Evolutionary conservation across 2,329 filamentous ascomycete species (phyloP), one percentile per base, ranked within the genome.

Genomic region (Neonectria punicea): DNA sequence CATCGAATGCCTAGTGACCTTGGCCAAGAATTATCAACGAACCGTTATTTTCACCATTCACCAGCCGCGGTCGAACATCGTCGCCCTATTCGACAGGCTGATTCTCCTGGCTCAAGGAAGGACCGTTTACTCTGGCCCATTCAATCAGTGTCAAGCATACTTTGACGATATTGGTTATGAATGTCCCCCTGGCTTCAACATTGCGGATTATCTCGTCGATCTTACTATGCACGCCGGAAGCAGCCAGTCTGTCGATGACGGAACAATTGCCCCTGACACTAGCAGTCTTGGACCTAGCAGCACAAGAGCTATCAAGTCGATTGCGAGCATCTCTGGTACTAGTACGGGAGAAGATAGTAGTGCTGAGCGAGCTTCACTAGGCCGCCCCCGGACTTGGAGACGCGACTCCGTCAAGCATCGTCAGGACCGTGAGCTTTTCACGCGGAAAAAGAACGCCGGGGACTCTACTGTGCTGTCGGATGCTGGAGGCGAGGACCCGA

Each of bases 11-110:
- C 86, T 99, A 10, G 95, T 98, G 43, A 97, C 92, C 1, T 83
- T 99, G 49, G 96, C 97, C 56, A 98, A 97, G 83, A 96, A 90
- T 46, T 99, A 98, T 82, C 97, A 98, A 81, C 89, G 97, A 66
- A 99, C 97, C 1, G 94, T 99, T 60, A 92, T 99, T 67, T 98
- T 99, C 81, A 99, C 96, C 14, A 99, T 99, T 69, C 96, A 99
- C 78, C 96, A 99, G 75, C 96, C 96, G 41, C 89, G 97, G 70
- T 99, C 96, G 11, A 99, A 99, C 79, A 99, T 99, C 75, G 96
- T 98, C 22, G 96, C 96, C 10, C 86, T 99, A 3, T 99, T 99
- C 76, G 96, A 99, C 77, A 90, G 95, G 61, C 86, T 99, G n/a
- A 86, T 99, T 58, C 88, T 99, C 14, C 85, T 99, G 47, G 96